A percentile compares a stretch with the other conserved stretches of the same genome.
Evolutionary conservation across 768 basidiomycete genomes (phyloP).

Genomic region (Suillus placidus): DNA sequence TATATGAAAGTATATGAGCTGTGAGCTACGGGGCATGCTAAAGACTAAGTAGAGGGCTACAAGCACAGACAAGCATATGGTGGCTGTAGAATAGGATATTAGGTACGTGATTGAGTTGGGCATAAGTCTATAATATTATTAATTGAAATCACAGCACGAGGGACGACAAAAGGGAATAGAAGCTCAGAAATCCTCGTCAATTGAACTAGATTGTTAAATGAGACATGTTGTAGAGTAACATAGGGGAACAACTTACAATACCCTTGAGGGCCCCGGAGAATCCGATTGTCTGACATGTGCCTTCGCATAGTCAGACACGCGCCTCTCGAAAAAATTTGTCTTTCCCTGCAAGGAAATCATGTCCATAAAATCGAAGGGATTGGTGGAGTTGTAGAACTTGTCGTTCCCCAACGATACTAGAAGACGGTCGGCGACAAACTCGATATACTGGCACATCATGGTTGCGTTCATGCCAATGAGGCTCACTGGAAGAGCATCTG

Average conservation of each 20-base stretch:
- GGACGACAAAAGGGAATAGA: neutral
- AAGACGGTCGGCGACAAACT: conserved; percentile 89
- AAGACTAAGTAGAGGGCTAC: neutral
- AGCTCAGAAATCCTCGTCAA: conserved; percentile 15
- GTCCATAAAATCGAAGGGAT: conserved; percentile 95
- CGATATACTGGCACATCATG: conserved; percentile 89
- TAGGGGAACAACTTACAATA: neutral
- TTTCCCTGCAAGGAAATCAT: conserved; percentile 95
- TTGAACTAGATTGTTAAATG: conserved; percentile 1
- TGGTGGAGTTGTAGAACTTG: conserved; percentile 73
- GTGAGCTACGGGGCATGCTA: neutral
- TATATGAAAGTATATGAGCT: neutral
- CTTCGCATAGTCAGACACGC: conserved; percentile 83
- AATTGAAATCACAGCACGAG: neutral
- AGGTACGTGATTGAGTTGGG: neutral
- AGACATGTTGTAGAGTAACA: neutral
- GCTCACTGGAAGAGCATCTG: conserved; percentile 81
- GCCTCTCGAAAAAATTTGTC: conserved; percentile 96
- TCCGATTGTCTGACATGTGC: conserved; percentile 53
- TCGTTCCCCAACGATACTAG: conserved; percentile 82
- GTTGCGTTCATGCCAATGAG: conserved; percentile 91
- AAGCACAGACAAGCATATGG: neutral
- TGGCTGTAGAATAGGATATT: neutral
- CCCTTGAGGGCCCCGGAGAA: neutral
- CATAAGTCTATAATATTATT: neutral